Evolutionary conservation across 2,329 filamentous ascomycete species (phyloP).

Genomic region (Juglanconis juglandina): DNA sequence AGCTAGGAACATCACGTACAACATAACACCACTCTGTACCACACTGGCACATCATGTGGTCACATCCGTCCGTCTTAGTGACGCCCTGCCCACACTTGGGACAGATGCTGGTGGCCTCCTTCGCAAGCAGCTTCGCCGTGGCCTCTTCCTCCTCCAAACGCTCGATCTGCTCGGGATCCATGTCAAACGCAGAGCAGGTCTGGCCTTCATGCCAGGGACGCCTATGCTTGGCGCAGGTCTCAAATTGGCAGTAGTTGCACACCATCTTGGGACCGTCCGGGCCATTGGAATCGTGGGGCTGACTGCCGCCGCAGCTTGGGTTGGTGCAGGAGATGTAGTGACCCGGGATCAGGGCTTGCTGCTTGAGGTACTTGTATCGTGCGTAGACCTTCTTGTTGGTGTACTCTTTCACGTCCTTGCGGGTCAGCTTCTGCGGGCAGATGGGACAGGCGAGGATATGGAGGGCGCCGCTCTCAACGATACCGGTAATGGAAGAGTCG

Average conservation of each 20-base stretch:
- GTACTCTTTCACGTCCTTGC: conserved; percentile 5
- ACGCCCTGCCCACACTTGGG: conserved; percentile 17
- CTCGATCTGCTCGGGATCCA: conserved; percentile 14
- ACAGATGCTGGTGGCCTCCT: conserved; percentile 13
- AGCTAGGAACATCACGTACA: not conserved
- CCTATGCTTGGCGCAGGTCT: conserved; percentile 14
- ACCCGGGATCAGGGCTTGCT: conserved; percentile 14
- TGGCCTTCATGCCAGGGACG: conserved; percentile 15
- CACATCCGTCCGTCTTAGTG: conserved; percentile 15
- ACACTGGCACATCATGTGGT: conserved; percentile 16
- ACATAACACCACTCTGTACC: conserved; percentile 16
- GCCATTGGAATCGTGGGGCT: conserved; percentile 4
- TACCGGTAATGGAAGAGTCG: conserved; percentile 10
- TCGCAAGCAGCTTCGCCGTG: conserved; percentile 11
- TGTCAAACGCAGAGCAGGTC: conserved; percentile 14
- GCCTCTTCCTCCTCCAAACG: conserved; percentile 18
- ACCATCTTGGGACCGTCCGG: conserved; percentile 11
- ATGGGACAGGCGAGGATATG: conserved; percentile 16
- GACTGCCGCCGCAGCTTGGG: conserved; percentile 11
- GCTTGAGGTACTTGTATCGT: conserved; percentile 12
- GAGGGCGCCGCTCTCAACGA: conserved; percentile 11
- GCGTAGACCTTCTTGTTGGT: conserved; percentile 1
- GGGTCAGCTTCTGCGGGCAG: conserved; percentile 12
- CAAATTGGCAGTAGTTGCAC: conserved; percentile 10
- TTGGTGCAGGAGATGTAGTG: conserved; percentile 18